Conservation (phyloP, 2,329 filamentous ascomycete genomes). For the Diatrype stigma region DNA sequence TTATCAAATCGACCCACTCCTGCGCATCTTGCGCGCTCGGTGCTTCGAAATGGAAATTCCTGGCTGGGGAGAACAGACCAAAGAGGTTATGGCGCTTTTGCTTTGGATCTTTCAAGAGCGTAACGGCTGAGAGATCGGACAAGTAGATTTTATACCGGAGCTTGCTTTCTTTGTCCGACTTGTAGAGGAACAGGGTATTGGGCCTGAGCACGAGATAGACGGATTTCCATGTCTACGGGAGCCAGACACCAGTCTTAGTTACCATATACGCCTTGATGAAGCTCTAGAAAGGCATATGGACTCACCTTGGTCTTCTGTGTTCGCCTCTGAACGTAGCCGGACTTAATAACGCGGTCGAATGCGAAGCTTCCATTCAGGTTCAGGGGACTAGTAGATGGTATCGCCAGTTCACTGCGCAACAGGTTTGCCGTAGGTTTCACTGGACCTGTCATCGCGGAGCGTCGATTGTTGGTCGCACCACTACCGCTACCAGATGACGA, state of each 20-base stretch:
- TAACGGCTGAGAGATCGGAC: conserved; percentile 86
- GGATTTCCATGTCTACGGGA: conserved; percentile 76
- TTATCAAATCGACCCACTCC: conserved; percentile 81
- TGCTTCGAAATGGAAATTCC: conserved; percentile 89
- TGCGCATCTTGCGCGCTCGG: conserved; percentile 68
- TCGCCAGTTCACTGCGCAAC: conserved; percentile 41
- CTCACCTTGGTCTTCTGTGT: conserved; percentile 89
- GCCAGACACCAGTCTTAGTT: conserved; percentile 14
- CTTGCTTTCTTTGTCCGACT: conserved; percentile 83
- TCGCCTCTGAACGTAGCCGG: conserved; percentile 79
- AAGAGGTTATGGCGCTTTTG: conserved; percentile 84
- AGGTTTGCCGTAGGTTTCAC: conserved; percentile 23
- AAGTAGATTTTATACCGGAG: conserved; percentile 84
- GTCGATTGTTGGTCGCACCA: conserved; percentile 22
- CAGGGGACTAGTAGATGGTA: conserved; percentile 75
- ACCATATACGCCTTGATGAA: not conserved
- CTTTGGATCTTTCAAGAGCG: conserved; percentile 83
- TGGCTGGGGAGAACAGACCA: conserved; percentile 83
- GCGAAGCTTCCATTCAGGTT: conserved; percentile 95
- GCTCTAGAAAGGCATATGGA: conserved; percentile 3
- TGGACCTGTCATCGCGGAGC: conserved; percentile 19
- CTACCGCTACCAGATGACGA: conserved; percentile 20
- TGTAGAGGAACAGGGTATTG: conserved; percentile 88
- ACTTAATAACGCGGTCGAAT: conserved; percentile 90
- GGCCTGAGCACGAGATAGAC: conserved; percentile 87